A percentile compares a stretch with the other conserved stretches of the same genome.
These are phyloP conservation scores for Didymella segeticola DNA, from an alignment of 2,329 filamentous ascomycete genomes.

Conservation along the genomic window DNA sequence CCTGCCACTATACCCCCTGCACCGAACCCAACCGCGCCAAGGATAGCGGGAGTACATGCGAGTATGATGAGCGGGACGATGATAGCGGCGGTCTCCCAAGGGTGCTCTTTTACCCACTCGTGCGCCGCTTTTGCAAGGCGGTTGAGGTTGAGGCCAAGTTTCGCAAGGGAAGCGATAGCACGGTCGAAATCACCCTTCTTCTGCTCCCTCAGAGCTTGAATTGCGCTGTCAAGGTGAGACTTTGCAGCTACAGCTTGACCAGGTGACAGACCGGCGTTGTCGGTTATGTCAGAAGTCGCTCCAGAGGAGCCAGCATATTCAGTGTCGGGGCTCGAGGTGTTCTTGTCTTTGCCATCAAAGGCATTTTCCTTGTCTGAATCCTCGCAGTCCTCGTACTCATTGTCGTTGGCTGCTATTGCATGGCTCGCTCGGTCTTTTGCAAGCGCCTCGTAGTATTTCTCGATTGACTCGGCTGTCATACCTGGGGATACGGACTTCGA, in stretches of 20 bases:
- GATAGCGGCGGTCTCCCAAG: neutral
- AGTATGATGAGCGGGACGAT: neutral
- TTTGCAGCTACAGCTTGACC: neutral
- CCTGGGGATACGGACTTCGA: neutral
- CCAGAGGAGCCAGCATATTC: neutral
- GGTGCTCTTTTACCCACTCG: neutral
- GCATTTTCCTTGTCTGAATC: neutral
- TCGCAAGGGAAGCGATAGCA: neutral
- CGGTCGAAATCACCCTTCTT: neutral
- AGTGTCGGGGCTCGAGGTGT: neutral
- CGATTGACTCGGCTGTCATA: neutral
- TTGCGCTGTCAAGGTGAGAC: neutral
- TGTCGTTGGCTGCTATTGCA: too few species aligned
- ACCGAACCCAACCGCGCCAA: neutral
- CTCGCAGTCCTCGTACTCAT: neutral
- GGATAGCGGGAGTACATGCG: neutral
- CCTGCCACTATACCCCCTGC: neutral
- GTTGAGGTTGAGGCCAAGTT: neutral
- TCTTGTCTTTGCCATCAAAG: neutral
- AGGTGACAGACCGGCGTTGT: neutral
- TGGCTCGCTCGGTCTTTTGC: neutral
- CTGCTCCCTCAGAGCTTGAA: neutral
- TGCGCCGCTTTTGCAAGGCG: neutral
- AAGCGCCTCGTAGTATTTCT: neutral
- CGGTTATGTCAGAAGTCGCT: neutral